Evolutionary conservation across 129 eudicot genomes (phyloP).

Genomic region (Tanacetum coccineum): DNA sequence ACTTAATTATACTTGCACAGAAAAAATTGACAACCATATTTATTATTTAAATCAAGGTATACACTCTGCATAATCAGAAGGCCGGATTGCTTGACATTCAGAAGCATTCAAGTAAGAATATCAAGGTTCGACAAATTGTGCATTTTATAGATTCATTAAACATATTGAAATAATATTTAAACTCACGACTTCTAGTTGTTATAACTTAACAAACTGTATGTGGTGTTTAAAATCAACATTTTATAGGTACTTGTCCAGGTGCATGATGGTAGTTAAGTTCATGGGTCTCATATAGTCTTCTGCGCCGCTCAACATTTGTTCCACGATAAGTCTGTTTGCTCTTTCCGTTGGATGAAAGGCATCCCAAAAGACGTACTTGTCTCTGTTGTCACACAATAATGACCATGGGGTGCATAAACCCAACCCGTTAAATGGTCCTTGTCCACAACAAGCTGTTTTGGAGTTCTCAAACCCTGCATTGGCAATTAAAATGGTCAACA

Average conservation of each 20-base stretch:
- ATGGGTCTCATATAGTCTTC: slow-evolving; percentile 59
- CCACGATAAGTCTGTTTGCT: slow-evolving; percentile 40
- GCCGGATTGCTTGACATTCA: not conserved
- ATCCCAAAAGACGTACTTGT: slow-evolving; percentile 55
- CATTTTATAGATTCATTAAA: not conserved
- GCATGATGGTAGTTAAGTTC: slow-evolving; percentile 48
- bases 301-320: slow-evolving; percentile 36
- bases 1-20: too few species aligned
- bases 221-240: not conserved
- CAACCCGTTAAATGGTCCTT: slow-evolving; percentile 57
- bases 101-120: not conserved
- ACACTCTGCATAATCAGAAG: too few species aligned
- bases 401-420: slow-evolving; percentile 45
- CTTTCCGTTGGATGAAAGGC: slow-evolving; percentile 59
- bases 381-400: slow-evolving; percentile 47
- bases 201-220: not conserved
- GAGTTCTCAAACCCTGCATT: slow-evolving; percentile 53
- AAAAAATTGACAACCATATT: too few species aligned
- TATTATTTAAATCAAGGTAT: too few species aligned
- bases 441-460: slow-evolving; percentile 63
- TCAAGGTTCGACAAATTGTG: not conserved
- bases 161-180: not conserved
- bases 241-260: slow-evolving; percentile 35
- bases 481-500: not conserved
- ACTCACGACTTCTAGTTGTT: not conserved